Base-by-base conservation (phyloP, 495 filamentous ascomycete species). In the Poronia punctata region DNA sequence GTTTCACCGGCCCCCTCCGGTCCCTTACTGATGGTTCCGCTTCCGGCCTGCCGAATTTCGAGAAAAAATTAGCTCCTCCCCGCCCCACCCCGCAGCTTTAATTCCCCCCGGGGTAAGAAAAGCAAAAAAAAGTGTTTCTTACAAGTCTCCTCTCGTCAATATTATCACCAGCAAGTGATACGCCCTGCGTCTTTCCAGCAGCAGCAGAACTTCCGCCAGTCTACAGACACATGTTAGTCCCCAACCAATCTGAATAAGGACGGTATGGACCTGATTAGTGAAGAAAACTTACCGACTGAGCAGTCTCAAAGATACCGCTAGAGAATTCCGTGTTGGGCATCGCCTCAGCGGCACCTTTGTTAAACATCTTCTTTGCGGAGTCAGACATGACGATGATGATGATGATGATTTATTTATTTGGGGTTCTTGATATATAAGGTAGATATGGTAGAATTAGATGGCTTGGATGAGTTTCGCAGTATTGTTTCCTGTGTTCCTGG, bases 261-360 rank as follows among this genome's bases (percentile, higher is more conserved):
- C 8, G 15, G 31, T 25, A 6, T 11, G 23, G 10, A 31, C 18
- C 7, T 31, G 29, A 15, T 3, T 31, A 2, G 5, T 31, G 6
- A 3, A 4, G 2, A 10, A 16, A 20, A 33, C 15, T 12, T 2
- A 33, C 31, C 31, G n/a, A 19, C n/a, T 19, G 5, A 33, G 31
- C 16, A 18, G 31, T 18, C 31, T 33, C 31, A 11, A 10, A 33
- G 4, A 33, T 33, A 9, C 31, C 31, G 8, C 31, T 33, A 5
- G 31, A 33, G 31, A 33, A 33, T 20, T 33, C 31, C 5, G 31
- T 33, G 8, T 33, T 33, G 11, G 31, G 16, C 31, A 33, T 33
- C 31, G 31, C 31, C 31, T 33, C 31, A 16, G 31, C 18, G 7
- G 31, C 31, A 11, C 31, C 31, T 19, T 19, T 16, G 31, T 33